Percentiles rank a stretch among this genome's conserved stretches.
Evolutionary conservation across 345 rosid species (phyloP).

Genomic region (Melastoma malabathricum): DNA sequence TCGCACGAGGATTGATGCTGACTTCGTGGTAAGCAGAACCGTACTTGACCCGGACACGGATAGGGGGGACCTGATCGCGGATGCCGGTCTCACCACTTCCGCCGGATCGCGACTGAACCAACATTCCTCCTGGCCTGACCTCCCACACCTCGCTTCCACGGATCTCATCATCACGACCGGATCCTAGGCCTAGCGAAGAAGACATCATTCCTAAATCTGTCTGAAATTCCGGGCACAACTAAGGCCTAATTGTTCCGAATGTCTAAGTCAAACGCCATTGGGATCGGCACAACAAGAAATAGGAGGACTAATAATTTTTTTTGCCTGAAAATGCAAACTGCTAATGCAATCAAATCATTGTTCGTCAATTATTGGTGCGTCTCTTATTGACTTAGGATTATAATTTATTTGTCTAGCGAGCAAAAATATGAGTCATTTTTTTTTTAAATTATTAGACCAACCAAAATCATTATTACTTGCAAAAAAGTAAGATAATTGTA

Average conservation of each 20-base stretch:
- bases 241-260: neutral
- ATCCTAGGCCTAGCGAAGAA: neutral
- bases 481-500: too few relatives aligned
- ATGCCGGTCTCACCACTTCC: conserved; percentile 10
- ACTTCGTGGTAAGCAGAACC: conserved; percentile 26
- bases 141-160: conserved; percentile 23
- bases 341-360: too few relatives aligned
- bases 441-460: too few relatives aligned
- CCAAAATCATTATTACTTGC: too few relatives aligned
- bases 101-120: conserved; percentile 36
- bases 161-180: conserved; percentile 1
- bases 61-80: conserved; percentile 17
- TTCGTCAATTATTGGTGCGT: too few relatives aligned
- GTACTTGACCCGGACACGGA: conserved; percentile 32
- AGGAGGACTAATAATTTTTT: neutral
- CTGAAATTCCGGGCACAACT: neutral
- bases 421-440: too few relatives aligned
- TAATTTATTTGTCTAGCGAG: too few relatives aligned
- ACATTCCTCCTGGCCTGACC: conserved; percentile 53
- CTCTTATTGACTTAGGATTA: too few relatives aligned
- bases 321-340: too few relatives aligned
- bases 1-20: conserved; percentile 32
- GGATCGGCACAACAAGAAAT: neutral
- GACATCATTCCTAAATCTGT: too few relatives aligned
- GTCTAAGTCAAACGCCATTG: neutral